Evolutionary conservation across 78 protist species (phyloP).

Genomic region (Cavenderia fasciculata): DNA sequence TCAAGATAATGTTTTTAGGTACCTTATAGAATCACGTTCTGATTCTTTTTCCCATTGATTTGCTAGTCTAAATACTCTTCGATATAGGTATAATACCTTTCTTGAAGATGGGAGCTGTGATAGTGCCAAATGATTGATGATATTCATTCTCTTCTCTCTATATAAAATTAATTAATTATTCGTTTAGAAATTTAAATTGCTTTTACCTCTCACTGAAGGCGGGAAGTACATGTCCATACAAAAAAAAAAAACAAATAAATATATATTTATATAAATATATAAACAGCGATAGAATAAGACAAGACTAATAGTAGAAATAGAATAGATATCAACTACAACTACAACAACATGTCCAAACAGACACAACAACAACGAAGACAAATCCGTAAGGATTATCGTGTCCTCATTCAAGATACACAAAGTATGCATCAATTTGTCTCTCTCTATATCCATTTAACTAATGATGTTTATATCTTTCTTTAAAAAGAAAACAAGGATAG

Average conservation of each 20-base stretch:
- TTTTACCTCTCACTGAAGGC: too few species aligned
- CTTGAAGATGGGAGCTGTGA: neutral
- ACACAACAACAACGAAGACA: conserved; percentile 42
- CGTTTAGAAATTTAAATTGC: too few species aligned
- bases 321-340: too few species aligned
- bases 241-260: too few species aligned
- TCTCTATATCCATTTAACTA: neutral
- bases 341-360: too few species aligned
- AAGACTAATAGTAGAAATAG: too few species aligned
- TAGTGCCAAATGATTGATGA: conserved; percentile 16
- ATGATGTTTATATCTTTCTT: neutral
- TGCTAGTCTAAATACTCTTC: conserved; percentile 52
- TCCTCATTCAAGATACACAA: conserved; percentile 18
- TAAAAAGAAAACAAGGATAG: neutral
- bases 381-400: conserved; percentile 52
- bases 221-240: too few species aligned
- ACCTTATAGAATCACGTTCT: conserved; percentile 40
- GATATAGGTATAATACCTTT: conserved; percentile 28
- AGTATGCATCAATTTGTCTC: neutral
- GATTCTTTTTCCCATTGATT: conserved; percentile 47
- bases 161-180: too few species aligned
- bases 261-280: too few species aligned
- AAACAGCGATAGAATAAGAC: too few species aligned
- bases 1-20: neutral
- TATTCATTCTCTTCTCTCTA: neutral